phyloP scores from a whole-genome alignment of 371 early-diverging fungal genomes.

The Thermomucor indicae-seudaticae region DNA sequence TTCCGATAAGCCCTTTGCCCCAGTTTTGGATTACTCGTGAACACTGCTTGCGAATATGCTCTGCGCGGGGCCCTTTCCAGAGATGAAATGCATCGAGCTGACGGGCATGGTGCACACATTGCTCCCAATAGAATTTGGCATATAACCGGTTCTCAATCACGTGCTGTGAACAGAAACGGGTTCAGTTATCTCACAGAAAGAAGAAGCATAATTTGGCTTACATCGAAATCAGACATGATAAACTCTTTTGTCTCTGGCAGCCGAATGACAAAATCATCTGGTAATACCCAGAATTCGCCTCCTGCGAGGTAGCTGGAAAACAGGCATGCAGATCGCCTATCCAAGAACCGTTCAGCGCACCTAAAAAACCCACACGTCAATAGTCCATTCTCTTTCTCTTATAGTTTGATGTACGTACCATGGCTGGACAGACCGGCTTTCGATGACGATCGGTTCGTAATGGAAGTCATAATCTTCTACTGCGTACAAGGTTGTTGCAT shows the following conservation, averaged over 20 bases:
- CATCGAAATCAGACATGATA: conserved; percentile 43
- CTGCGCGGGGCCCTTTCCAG: conserved; percentile 30
- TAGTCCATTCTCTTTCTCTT: too few species aligned
- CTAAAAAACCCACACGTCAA: conserved; percentile 13
- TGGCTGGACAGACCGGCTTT: conserved; percentile 34
- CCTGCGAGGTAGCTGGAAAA: conserved; percentile 41
- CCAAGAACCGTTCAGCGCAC: conserved; percentile 47
- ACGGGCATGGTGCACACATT: conserved; percentile 44
- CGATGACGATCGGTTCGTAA: conserved; percentile 44
- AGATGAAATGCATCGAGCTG: conserved; percentile 38
- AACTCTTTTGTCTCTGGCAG: conserved; percentile 21
- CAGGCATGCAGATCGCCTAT: conserved; percentile 42
- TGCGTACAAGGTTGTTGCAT: conserved; percentile 27
- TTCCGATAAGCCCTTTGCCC: conserved; percentile 46
- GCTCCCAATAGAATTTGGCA: conserved; percentile 45
- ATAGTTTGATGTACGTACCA: conserved; percentile 21
- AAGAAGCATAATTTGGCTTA: conserved; percentile 10
- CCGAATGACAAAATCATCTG: conserved; percentile 37
- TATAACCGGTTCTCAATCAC: conserved; percentile 43
- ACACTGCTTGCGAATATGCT: conserved; percentile 40
- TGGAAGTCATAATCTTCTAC: conserved; percentile 43
- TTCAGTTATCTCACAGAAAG: not conserved
- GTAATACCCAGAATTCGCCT: conserved; percentile 44
- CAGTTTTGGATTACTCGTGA: conserved; percentile 42
- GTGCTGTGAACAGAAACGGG: conserved; percentile 15